Evolutionary conservation across 495 filamentous ascomycete genomes (phyloP).

Genomic region (Hypoxylon lenormandii): DNA sequence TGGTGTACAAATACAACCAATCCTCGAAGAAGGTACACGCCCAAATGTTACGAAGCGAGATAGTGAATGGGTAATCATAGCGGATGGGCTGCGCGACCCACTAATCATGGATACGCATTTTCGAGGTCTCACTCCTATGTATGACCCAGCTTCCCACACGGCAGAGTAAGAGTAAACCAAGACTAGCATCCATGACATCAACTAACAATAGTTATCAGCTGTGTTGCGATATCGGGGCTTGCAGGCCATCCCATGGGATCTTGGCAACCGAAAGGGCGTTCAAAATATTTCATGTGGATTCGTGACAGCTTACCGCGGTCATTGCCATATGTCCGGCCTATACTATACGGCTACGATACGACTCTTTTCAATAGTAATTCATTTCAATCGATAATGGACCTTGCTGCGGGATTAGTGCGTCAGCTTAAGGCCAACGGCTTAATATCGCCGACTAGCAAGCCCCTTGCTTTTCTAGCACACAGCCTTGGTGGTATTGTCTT

Average conservation of each 20-base stretch:
- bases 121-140: constrained; percentile 25
- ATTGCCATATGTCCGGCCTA: constrained; percentile 38
- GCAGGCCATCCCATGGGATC: constrained; percentile 34
- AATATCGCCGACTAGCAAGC: constrained; percentile 18
- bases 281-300: constrained; percentile 51
- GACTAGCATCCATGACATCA: neutral
- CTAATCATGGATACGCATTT: constrained; percentile 27
- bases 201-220: constrained; percentile 14
- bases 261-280: constrained; percentile 36
- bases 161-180: constrained; percentile 7
- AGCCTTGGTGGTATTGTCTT: constrained; percentile 54
- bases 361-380: constrained; percentile 18
- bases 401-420: constrained; percentile 26
- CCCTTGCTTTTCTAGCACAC: constrained; percentile 52
- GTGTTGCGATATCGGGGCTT: constrained; percentile 40
- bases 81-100: neutral
- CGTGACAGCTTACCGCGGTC: constrained; percentile 49
- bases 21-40: constrained; percentile 1
- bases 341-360: constrained; percentile 52
- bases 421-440: constrained; percentile 26
- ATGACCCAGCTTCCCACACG: constrained; percentile 11
- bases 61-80: constrained; percentile 19
- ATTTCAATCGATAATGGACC: constrained; percentile 41
- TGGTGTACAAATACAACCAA: neutral
- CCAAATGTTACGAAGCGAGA: constrained; percentile 12